Evolutionary conservation across 2,329 filamentous ascomycete species (phyloP), one percentile per base, ranked within the genome.

Genomic region (Epichloe baconii): DNA sequence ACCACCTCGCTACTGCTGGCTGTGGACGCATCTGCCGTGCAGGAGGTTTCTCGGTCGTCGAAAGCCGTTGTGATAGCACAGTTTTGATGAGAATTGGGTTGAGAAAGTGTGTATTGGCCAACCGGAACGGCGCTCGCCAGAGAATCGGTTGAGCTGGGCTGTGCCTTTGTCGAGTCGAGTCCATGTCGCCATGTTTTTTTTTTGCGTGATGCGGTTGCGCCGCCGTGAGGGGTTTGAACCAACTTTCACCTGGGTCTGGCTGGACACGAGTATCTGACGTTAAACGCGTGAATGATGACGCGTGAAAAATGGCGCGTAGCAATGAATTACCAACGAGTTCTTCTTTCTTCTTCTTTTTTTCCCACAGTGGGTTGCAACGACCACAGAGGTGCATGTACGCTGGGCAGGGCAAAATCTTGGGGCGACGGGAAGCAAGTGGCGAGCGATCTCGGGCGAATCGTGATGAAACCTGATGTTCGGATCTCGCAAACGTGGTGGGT

Each of bases 61-160:
- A 86, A 83, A 66, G 82, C 83, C 50, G 72, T 88, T 50, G 72
- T 85, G 42, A 82, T 85, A 65, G 75, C 78, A 48, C 43, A 51
- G 35, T 35, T 23, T n/a, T 23, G 23, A 7, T 34, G 14, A 23
- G 37, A 4, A 40, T 40, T 40, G 37, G 37, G 17, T 40, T 40
- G 37, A 4, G 6, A n/a, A 5, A n/a, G 37, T 10, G 8, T 31
- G 8, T 10, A 10, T 31, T 31, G 3, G 26, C 26, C 8, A 31
- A 4, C 3, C 26, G 26, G 26, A 8, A 31, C 8, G 26, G 26
- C 26, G 26, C 26, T 31, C 26, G 26, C 3, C 26, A 31, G 26
- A 31, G 26, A 31, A 10, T 3, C 8, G 3, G 3, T 31, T 31
- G 26, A 31, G 3, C 26, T 10, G 26, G 26, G 8, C 26, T 31